Percentiles rank a stretch among this genome's conserved stretches.
Evolutionary conservation across 2,329 filamentous ascomycete genomes (phyloP).

Genomic region (Leptoxyphium fumago): DNA sequence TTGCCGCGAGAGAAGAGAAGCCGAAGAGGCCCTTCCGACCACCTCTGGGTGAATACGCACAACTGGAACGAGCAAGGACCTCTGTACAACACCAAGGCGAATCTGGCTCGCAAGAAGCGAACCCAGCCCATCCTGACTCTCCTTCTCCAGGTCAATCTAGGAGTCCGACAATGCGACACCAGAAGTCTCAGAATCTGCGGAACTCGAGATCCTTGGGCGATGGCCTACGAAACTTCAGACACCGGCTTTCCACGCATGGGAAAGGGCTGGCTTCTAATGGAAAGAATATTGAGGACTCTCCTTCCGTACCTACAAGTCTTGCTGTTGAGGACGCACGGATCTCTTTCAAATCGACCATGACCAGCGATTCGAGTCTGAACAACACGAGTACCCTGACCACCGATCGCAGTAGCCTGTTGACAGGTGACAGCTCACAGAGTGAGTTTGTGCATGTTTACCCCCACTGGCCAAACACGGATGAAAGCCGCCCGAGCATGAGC

Average conservation of each 20-base stretch:
- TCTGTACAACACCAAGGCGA: neutral
- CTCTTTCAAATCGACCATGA: conserved; percentile 46
- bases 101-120: neutral
- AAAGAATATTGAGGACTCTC: conserved; percentile 17
- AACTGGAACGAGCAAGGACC: neutral
- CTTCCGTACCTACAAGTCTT: conserved; percentile 22
- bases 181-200: conserved; percentile 4
- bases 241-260: conserved; percentile 9
- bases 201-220: conserved; percentile 12
- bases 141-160: neutral
- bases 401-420: conserved; percentile 68
- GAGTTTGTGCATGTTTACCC: conserved; percentile 46
- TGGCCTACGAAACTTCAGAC: conserved; percentile 12
- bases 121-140: neutral
- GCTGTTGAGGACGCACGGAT: conserved; percentile 33
- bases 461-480: conserved; percentile 12
- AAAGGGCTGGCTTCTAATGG: conserved; percentile 19
- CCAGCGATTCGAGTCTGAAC: conserved; percentile 42
- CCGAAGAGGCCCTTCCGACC: conserved; percentile 11
- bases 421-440: conserved; percentile 62
- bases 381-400: conserved; percentile 47
- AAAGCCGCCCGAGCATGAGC: conserved; percentile 22
- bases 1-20: conserved; percentile 15
- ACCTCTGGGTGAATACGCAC: conserved; percentile 9
- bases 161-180: neutral